phyloP scores from a whole-genome alignment of 441 rosid species.

The Populus hybrid region DNA sequence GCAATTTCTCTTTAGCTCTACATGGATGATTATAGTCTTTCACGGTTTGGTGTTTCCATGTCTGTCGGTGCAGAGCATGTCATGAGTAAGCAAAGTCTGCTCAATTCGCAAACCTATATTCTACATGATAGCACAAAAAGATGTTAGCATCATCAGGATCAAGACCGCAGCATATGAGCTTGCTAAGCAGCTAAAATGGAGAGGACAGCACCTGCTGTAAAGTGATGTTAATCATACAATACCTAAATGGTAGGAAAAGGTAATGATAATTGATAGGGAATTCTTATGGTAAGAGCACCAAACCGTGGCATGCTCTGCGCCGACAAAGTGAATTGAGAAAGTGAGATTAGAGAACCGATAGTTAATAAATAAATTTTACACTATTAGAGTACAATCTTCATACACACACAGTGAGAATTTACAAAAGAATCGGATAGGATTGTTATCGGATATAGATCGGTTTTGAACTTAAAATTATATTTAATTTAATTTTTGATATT shows the following conservation, averaged over 20 bases:
- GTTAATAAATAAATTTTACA: not conserved
- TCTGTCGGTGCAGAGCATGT: not conserved
- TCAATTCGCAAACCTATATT: not conserved
- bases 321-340: not conserved
- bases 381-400: not conserved
- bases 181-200: not conserved
- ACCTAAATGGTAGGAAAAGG: not conserved
- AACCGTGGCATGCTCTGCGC: too few relatives aligned
- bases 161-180: not conserved
- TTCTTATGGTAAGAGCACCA: not conserved
- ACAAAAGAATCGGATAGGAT: too few relatives aligned
- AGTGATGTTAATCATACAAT: not conserved
- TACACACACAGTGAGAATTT: not conserved
- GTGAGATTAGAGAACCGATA: not conserved
- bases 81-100: not conserved
- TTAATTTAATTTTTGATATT: too few relatives aligned
- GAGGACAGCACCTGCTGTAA: conserved; percentile 10
- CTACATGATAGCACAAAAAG: conserved; percentile 6
- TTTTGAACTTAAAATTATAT: too few relatives aligned
- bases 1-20: not conserved
- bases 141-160: conserved; percentile 3
- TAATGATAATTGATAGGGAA: not conserved
- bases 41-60: not conserved
- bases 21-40: not conserved
- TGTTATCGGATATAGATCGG: too few relatives aligned